Evolutionary conservation across 805 yeast genomes (phyloP), one percentile per base, ranked within the genome.

Genomic region (Cyberlindnera maclurae): DNA sequence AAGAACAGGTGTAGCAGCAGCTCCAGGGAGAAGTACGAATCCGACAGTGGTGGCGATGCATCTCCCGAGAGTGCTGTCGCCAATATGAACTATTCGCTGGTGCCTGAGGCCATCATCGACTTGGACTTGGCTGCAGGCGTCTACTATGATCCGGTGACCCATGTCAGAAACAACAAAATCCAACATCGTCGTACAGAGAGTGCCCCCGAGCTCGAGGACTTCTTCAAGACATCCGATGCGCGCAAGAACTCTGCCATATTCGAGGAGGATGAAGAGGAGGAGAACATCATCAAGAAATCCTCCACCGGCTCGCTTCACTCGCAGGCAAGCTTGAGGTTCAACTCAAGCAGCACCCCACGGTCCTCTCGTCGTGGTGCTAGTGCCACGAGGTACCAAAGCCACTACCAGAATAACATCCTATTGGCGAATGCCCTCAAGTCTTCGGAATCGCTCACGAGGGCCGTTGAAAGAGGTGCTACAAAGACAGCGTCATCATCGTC

Each of bases 21-120:
- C 39, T 29, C 35, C 45, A 11, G 3, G 34, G 2, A 20, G 26
- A 13, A 40, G 34, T 10, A 16, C 7, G 43, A 39, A 20, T 38
- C 44, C 34, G 17, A 16, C 26, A 42, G 48, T 2, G 44, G 55
- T 1, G 46, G 59, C 0, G 57, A 51, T 27, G 44, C 54, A 4
- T 51, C 57, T 1, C 59, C 61, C 4, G 59, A 57, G 16, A 22
- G 38, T 28, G 41, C 46, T 36, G 42, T 41, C 26, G 39, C 42
- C 22, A 31, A 41, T 16, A 36, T 42, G 12, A 34, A 42, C 36
- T 41, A 41, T 26, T 31, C 42, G 1, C 36, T 46, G 34, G 62
- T 68, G 4, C 79, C 79, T 1, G 75, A 73, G 47, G 78, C 80
- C 2, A 61, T 71, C 17, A 77, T 76, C 17, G 79, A 76, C 45